Percentiles rank a stretch among this genome's conserved stretches.
phyloP scores from a whole-genome alignment of 352 stramenopile species.

The Phytophthora melonis region DNA sequence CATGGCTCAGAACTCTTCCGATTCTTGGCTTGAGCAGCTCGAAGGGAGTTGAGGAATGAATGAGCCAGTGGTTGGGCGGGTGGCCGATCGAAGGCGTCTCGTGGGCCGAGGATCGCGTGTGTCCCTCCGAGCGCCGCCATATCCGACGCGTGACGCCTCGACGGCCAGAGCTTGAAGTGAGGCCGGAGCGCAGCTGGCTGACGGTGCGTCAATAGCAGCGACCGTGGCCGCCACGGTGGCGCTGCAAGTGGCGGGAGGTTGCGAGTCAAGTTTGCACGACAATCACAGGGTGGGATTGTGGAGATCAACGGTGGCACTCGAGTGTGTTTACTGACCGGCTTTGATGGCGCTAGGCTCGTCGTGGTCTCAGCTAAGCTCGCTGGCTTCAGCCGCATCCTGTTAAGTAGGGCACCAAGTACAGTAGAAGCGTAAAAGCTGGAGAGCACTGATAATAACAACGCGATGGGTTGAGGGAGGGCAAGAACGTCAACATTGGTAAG shows the following conservation, averaged over 20 bases:
- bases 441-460: background rate
- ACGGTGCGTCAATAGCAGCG: background rate
- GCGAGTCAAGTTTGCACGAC: conserved; percentile 22
- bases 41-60: conserved; percentile 28
- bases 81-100: background rate
- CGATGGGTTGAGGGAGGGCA: too few relatives aligned
- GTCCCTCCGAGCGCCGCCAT: conserved; percentile 20
- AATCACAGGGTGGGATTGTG: background rate
- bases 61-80: background rate
- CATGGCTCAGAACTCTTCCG: conserved; percentile 9
- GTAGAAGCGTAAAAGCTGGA: background rate
- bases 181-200: too few relatives aligned
- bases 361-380: background rate
- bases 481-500: background rate
- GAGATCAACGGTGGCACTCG: background rate
- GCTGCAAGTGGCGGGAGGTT: background rate
- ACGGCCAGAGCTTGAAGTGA: background rate
- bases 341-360: too few relatives aligned
- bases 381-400: background rate
- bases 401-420: background rate
- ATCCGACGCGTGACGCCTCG: background rate
- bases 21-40: background rate
- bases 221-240: too few relatives aligned
- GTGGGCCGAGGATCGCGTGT: conserved; percentile 2
- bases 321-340: too few relatives aligned